phyloP scores from a whole-genome alignment of 805 yeast species.

The Priceomyces melissophilus region DNA sequence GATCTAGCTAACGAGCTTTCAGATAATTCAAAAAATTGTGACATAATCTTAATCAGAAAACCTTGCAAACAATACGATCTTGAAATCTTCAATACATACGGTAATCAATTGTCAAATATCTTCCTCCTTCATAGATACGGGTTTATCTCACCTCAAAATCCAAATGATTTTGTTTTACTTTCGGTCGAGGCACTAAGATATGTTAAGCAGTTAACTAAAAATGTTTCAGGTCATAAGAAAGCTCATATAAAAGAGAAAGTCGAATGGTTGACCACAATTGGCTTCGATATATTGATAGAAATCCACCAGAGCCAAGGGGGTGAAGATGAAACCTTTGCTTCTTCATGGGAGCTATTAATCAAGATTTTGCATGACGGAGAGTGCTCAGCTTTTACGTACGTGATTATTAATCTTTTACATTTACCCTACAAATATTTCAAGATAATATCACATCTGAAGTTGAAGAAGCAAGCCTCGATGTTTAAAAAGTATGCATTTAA shows the following conservation, averaged over 20 bases:
- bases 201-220: slow-evolving; percentile 20
- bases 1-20: slow-evolving; percentile 34
- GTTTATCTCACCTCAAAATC: slow-evolving; percentile 50
- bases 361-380: slow-evolving; percentile 39
- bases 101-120: slow-evolving; percentile 61
- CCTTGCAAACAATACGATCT: slow-evolving; percentile 39
- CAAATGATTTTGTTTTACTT: slow-evolving; percentile 55
- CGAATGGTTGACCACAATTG: slow-evolving; percentile 49
- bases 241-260: slow-evolving; percentile 35
- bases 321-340: slow-evolving; percentile 13
- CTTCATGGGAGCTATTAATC: slow-evolving; percentile 44
- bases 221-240: slow-evolving; percentile 22
- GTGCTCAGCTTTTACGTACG: slow-evolving; percentile 43
- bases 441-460: slow-evolving; percentile 16
- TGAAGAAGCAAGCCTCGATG: slow-evolving; percentile 17
- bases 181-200: slow-evolving; percentile 45
- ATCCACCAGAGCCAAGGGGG: slow-evolving; percentile 8
- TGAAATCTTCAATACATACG: slow-evolving; percentile 83
- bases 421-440: slow-evolving; percentile 28
- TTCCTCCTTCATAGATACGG: slow-evolving; percentile 75
- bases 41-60: slow-evolving; percentile 48
- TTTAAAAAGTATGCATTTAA: slow-evolving; percentile 17
- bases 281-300: slow-evolving; percentile 35
- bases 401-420: slow-evolving; percentile 26
- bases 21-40: slow-evolving; percentile 58